Base-by-base conservation (phyloP, 78 protist genomes). In the Emiliania huxleyi region DNA sequence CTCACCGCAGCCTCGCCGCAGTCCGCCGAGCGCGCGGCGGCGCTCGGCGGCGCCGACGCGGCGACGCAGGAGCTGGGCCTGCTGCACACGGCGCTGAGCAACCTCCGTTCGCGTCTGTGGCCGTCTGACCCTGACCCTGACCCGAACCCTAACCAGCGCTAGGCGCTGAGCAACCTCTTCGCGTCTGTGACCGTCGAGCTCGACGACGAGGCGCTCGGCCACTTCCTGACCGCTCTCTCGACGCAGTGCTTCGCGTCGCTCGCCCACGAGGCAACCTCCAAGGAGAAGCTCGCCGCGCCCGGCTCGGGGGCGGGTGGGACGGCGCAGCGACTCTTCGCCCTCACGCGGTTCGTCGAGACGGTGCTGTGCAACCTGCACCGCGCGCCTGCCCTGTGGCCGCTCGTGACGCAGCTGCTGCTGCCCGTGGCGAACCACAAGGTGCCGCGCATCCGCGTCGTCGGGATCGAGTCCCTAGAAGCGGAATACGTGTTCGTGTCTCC, bases 221-320 rank as follows among this genome's bases (percentile, higher is more conserved):
- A 77, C 46, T 77, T 77, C 46, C 85, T 77, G 35, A 77, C 85
- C 33, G 85, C 85, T 45, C 46, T 77, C 35, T 77, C 85, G 49
- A 77, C 85, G 42, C 85, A 77, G 85, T 40, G 85, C 85, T 77
- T 77, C 46, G 0, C 85, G 18, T 77, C 85, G 48, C 85, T 77
- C 48, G 85, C 85, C n/a, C 29, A 40, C 46, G 85, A 77, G 85
- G 85, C 85, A 33, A 77, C 85, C n/a, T 77, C 85, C 85, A 77
- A 77, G 85, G 85, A 77, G 85, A 77, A 77, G 85, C 48, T 77
- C 29, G 85, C 85, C n/a, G 33, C 46, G 85, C 85, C 85, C 33
- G 85, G 85, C 85, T 77, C 85, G n/a, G 49, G 0, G 15, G 85
- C 85, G n/a, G n/a, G n/a, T n/a, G 62, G 29, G 29, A 52, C 15